Conservation (phyloP, 1,139 yeast genomes). For the Debaryomyces singareniensis region DNA sequence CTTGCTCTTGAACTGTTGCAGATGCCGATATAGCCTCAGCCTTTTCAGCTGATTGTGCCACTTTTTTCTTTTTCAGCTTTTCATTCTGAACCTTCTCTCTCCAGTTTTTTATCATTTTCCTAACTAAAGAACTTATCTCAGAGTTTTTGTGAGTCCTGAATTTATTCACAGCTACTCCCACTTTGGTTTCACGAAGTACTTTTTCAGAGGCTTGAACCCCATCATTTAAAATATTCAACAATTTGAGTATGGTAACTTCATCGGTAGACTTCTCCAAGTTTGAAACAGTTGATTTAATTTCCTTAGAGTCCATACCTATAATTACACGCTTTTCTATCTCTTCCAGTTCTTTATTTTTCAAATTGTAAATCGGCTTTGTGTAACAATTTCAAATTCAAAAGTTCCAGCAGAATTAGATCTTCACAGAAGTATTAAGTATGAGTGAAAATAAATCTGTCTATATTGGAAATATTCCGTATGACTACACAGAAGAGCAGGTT, state of each 20-base stretch:
- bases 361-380: neutral
- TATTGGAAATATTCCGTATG: constrained; percentile 34
- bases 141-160: constrained; percentile 62
- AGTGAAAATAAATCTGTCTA: constrained; percentile 20
- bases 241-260: constrained; percentile 59
- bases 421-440: neutral
- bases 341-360: too few relatives aligned
- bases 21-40: constrained; percentile 6
- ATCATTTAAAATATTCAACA: constrained; percentile 59
- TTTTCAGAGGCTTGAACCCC: constrained; percentile 83
- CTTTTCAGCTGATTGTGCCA: constrained; percentile 6
- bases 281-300: constrained; percentile 63
- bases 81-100: constrained; percentile 82
- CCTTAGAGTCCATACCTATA: constrained; percentile 62
- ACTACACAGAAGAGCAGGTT: constrained; percentile 82
- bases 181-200: constrained; percentile 83
- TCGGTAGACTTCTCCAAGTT: constrained; percentile 71
- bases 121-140: constrained; percentile 66
- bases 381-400: neutral
- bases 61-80: constrained; percentile 41
- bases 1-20: constrained; percentile 8
- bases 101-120: constrained; percentile 81
- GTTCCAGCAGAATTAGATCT: neutral
- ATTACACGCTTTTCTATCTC: too few relatives aligned
- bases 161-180: constrained; percentile 95